These are phyloP conservation scores for Chimonanthus praecox DNA, from an alignment of 164 flowering plant genomes.

Conservation along the genomic window DNA sequence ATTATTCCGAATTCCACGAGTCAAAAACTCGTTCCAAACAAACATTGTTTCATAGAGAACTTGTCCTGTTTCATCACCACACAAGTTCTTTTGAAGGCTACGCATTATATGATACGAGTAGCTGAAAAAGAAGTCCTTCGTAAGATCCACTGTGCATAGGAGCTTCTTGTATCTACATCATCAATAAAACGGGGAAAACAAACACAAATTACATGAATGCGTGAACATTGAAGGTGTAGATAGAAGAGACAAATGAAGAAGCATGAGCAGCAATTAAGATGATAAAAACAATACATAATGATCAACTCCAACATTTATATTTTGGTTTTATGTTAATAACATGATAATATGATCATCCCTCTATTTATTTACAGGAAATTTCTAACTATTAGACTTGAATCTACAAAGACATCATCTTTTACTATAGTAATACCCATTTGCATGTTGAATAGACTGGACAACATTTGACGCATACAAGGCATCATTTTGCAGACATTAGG, in stretches of 20 bases:
- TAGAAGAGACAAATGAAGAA: neutral
- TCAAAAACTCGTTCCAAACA: slow-evolving; percentile 96
- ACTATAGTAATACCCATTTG: neutral
- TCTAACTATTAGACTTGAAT: neutral
- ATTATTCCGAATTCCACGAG: slow-evolving; percentile 67
- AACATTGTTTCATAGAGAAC: slow-evolving; percentile 77
- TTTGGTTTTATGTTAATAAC: no score
- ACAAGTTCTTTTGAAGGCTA: slow-evolving; percentile 85
- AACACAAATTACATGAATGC: slow-evolving; percentile 23
- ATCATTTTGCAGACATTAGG: neutral
- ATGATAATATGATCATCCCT: neutral
- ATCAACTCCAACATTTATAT: neutral
- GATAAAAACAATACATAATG: neutral
- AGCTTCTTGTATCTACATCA: slow-evolving; percentile 96
- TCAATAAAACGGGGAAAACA: slow-evolving; percentile 21
- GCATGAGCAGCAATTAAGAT: neutral
- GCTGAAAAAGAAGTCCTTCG: slow-evolving; percentile 99
- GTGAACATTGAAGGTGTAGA: slow-evolving; percentile 3
- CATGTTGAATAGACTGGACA: neutral
- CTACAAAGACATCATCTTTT: neutral
- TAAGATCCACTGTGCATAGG: slow-evolving; percentile 91
- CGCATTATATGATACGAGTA: slow-evolving; percentile 92
- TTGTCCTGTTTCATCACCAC: slow-evolving; percentile 44
- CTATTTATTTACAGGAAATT: no score
- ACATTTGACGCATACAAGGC: neutral